Base-by-base conservation (phyloP, 2,329 filamentous ascomycete genomes). In the Talaromyces sp. region DNA sequence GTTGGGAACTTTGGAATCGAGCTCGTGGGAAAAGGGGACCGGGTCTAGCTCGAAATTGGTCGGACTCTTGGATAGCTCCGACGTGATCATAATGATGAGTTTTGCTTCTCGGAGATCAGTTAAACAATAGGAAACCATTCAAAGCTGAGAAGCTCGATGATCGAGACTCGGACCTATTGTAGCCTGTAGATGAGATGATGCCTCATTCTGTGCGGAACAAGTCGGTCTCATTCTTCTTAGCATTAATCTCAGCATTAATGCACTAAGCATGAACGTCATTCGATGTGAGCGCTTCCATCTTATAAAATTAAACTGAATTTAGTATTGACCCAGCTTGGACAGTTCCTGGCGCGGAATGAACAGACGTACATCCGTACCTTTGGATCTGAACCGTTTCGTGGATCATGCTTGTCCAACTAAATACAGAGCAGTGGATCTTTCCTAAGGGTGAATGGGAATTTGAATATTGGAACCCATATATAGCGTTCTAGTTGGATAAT, bases 371-470 rank as follows among this genome's bases (percentile, higher is more conserved):
- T 63, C 60, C 60, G 60, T 47, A 31, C 33, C 50, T 63, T 63
- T 41, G 49, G 45, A 63, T 63, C 22, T 45, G 49, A 47, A 63
- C 60, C 35, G 49, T 57, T 37, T 56, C 49, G 60, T 63, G 60
- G 60, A 63, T 31, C 43, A 41, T 60, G 9, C 22, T 16, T 13
- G 27, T 11, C 35, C 56, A 27, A 22, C 19, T 43, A 33, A 7
- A 8, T 45, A 47, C 14, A 3, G 16, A 47, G 33, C 19, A 56
- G 11, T 56, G 52, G 10, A 56, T 39, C 33, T 56, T 14, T 39
- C 6, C 9, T 4, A 7, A 35, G 35, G 50, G 31, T 13, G 10
- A 5, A 24, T 56, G 39, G 31, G 4, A 3, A n/a, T 31, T 19
- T 35, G 13, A 10, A 54, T 35, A 13, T 22, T 35, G 9, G 31